Percentiles rank a stretch among this genome's conserved stretches.
phyloP scores from a whole-genome alignment of 2,329 filamentous ascomycete genomes.

The Eutypella sp. region DNA sequence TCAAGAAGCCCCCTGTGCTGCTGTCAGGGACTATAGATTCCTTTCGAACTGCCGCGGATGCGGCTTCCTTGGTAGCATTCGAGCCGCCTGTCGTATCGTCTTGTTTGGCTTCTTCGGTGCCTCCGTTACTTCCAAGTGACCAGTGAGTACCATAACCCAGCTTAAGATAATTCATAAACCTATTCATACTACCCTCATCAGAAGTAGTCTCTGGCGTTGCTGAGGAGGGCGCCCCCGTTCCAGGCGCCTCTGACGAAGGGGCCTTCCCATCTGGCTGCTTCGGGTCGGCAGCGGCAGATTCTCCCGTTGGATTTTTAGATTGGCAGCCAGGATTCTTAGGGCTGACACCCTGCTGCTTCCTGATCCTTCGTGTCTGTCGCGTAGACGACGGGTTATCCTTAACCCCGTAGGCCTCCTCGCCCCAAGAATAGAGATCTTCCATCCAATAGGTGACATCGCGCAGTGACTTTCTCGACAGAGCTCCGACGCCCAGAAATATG shows the following conservation, averaged over 20 bases:
- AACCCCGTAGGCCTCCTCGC: slow-evolving; percentile 79
- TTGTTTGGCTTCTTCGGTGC: slow-evolving; percentile 10
- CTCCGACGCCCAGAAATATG: slow-evolving; percentile 77
- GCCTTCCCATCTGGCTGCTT: slow-evolving; percentile 4
- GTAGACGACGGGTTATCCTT: slow-evolving; percentile 69
- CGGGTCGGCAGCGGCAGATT: slow-evolving; percentile 1
- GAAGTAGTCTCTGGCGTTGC: slow-evolving; percentile 12
- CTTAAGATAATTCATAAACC: slow-evolving; percentile 60
- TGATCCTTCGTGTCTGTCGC: slow-evolving; percentile 43
- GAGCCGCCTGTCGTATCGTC: slow-evolving; percentile 5
- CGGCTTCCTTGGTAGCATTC: slow-evolving; percentile 3
- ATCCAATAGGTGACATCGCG: slow-evolving; percentile 77
- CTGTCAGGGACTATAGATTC: slow-evolving; percentile 8
- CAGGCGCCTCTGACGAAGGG: slow-evolving; percentile 3
- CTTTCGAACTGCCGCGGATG: slow-evolving; percentile 1
- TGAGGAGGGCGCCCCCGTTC: slow-evolving; percentile 2
- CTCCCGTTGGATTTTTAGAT: slow-evolving; percentile 9
- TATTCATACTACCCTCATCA: slow-evolving; percentile 43
- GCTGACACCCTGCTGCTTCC: slow-evolving; percentile 21
- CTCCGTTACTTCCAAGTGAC: slow-evolving; percentile 37
- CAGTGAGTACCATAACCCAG: slow-evolving; percentile 65
- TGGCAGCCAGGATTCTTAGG: slow-evolving; percentile 4
- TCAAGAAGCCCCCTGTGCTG: slow-evolving; percentile 50
- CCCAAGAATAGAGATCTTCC: slow-evolving; percentile 80
- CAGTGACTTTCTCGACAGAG: slow-evolving; percentile 65